Conservation (phyloP, 164 flowering plant genomes). For the Sextonia rubra region DNA sequence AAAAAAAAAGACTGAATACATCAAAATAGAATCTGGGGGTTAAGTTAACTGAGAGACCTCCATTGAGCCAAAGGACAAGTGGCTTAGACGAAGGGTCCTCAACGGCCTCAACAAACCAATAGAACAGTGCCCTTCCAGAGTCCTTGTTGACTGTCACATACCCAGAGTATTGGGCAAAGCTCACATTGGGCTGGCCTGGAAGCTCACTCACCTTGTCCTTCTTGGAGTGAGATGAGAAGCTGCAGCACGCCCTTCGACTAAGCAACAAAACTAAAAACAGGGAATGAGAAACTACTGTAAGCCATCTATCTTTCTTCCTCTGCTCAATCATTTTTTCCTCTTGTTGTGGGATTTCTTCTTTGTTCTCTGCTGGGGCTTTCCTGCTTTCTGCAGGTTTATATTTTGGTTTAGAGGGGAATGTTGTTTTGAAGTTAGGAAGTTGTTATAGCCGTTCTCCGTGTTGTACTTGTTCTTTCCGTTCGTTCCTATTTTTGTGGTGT, state of each 20-base stretch:
- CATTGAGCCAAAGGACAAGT: slow-evolving; percentile 88
- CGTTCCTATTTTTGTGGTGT: neutral
- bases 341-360: neutral
- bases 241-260: neutral
- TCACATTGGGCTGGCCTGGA: slow-evolving; percentile 66
- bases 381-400: neutral
- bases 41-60: slow-evolving; percentile 41
- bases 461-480: neutral
- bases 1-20: neutral
- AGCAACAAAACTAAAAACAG: neutral
- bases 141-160: slow-evolving; percentile 62
- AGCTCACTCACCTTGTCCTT: slow-evolving; percentile 50
- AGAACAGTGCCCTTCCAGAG: slow-evolving; percentile 70
- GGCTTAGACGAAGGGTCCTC: slow-evolving; percentile 84
- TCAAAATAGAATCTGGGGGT: neutral
- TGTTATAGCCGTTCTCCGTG: neutral
- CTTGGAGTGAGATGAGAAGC: neutral
- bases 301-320: neutral
- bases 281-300: neutral
- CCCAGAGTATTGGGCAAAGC: slow-evolving; percentile 78
- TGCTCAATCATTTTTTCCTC: neutral
- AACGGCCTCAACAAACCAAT: slow-evolving; percentile 84
- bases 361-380: neutral
- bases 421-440: neutral
- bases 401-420: neutral